Conservation (phyloP, 768 basidiomycete genomes). For the Lanmaoa rubissima region DNA sequence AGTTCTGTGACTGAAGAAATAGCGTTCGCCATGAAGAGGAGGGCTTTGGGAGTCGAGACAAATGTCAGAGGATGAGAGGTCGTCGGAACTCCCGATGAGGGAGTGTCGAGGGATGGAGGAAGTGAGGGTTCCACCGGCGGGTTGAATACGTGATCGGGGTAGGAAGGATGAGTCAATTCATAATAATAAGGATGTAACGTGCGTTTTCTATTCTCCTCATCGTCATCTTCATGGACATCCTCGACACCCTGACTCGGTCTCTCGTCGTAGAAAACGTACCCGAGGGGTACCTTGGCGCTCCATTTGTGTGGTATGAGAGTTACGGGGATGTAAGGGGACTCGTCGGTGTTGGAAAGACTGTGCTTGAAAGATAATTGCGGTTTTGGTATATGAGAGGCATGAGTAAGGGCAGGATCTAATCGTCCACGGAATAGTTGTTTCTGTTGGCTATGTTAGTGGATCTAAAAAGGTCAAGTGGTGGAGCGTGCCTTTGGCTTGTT, state of each 20-base stretch:
- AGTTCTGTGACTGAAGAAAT: slow-evolving; percentile 72
- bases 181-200: slow-evolving; percentile 77
- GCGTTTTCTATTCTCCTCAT: slow-evolving; percentile 22
- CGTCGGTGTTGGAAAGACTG: slow-evolving; percentile 54
- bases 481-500: slow-evolving; percentile 34
- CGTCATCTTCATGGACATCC: slow-evolving; percentile 11
- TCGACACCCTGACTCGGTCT: slow-evolving; percentile 20
- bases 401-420: slow-evolving; percentile 62
- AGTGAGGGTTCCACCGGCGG: slow-evolving; percentile 45
- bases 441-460: slow-evolving; percentile 24
- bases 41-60: slow-evolving; percentile 55
- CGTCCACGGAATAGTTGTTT: slow-evolving; percentile 41
- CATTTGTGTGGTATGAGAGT: slow-evolving; percentile 64
- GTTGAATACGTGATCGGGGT: slow-evolving; percentile 68
- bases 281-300: slow-evolving; percentile 82
- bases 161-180: slow-evolving; percentile 74
- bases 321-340: slow-evolving; percentile 62
- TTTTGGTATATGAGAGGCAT: slow-evolving; percentile 74
- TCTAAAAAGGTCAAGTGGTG: neutral
- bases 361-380: slow-evolving; percentile 76
- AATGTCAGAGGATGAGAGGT: slow-evolving; percentile 53
- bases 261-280: slow-evolving; percentile 47
- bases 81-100: slow-evolving; percentile 18
- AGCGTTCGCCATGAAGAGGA: slow-evolving; percentile 63
- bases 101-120: slow-evolving; percentile 60